A percentile compares a stretch with the other conserved stretches of the same genome.
Conservation (phyloP, 2,329 filamentous ascomycete genomes). For the Talaromyces piceae region DNA sequence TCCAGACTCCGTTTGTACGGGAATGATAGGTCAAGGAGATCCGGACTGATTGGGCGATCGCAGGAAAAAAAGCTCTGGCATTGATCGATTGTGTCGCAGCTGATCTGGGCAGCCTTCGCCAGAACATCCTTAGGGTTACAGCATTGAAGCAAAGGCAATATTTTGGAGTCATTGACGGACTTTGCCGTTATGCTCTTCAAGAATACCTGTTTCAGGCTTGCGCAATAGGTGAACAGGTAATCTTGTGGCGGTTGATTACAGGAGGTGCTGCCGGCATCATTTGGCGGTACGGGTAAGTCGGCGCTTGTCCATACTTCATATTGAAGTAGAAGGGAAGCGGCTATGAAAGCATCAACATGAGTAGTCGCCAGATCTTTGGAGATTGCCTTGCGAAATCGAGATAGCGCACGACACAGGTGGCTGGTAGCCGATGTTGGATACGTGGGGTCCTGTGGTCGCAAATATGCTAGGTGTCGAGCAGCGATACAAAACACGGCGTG, state of each 20-base stretch:
- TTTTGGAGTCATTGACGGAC: not conserved
- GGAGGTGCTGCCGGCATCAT: not conserved
- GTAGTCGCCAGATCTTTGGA: conserved; percentile 3
- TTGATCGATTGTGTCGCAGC: not conserved
- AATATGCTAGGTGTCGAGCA: conserved; percentile 5
- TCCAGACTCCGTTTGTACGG: not conserved
- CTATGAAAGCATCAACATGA: conserved; percentile 10
- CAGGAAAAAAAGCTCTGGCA: conserved; percentile 3
- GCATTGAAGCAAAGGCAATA: not conserved
- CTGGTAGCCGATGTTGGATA: conserved; percentile 1
- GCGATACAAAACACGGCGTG: conserved; percentile 5
- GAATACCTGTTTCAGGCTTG: conserved; percentile 9
- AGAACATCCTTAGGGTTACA: not conserved
- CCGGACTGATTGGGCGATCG: not conserved
- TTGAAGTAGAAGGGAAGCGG: conserved; percentile 8
- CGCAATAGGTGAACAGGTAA: conserved; percentile 5
- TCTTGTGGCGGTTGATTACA: not conserved
- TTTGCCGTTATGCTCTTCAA: not conserved
- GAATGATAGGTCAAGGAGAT: not conserved
- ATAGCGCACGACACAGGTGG: conserved; percentile 4
- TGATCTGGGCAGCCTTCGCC: conserved; percentile 1
- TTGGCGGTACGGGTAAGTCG: not conserved
- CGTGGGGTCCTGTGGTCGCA: not conserved
- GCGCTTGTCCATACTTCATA: conserved; percentile 7
- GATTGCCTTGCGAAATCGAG: conserved; percentile 3